Percentiles rank a stretch among this genome's conserved stretches.
Evolutionary conservation across 2,329 filamentous ascomycete species (phyloP).

Genomic region (Phialophora tarda): DNA sequence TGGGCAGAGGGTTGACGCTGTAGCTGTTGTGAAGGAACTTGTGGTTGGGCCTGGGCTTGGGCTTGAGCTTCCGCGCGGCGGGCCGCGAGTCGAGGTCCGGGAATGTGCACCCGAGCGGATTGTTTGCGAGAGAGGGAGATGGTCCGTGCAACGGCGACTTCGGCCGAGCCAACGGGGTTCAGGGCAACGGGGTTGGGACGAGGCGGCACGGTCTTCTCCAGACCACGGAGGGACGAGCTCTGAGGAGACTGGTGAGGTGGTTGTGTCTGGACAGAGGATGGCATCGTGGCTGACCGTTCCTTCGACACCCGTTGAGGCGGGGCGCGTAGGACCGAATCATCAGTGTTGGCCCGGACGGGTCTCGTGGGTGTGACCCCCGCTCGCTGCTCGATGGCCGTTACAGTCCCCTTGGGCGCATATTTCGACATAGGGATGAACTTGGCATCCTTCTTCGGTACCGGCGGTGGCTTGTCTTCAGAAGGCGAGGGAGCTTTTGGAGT

Average conservation of each 20-base stretch:
- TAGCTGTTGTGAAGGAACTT: background rate
- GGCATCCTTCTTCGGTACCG: conserved; percentile 37
- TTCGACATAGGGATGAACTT: conserved; percentile 39
- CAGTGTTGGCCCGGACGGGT: conserved; percentile 30
- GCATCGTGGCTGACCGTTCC: conserved; percentile 32
- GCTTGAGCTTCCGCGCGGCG: conserved; percentile 26
- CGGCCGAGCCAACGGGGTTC: conserved; percentile 26
- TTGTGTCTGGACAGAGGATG: conserved; percentile 22
- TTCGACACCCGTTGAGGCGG: conserved; percentile 8
- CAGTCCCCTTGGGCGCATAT: conserved; percentile 37
- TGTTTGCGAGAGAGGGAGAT: conserved; percentile 37
- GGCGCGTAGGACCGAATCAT: conserved; percentile 15
- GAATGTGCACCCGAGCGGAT: conserved; percentile 32
- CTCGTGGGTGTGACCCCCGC: conserved; percentile 29
- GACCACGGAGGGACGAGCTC: conserved; percentile 27
- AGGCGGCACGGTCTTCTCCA: conserved; percentile 31
- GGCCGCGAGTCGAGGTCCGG: conserved; percentile 26
- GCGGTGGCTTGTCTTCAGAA: conserved; percentile 32
- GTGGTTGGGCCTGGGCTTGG: background rate
- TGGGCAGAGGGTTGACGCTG: conserved; percentile 4
- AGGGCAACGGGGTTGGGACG: conserved; percentile 24
- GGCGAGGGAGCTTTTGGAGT: conserved; percentile 3
- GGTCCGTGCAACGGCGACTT: conserved; percentile 37
- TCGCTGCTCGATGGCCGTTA: conserved; percentile 32
- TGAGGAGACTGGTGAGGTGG: conserved; percentile 2